Evolutionary conservation across 306 rosid species (phyloP), one percentile per base, ranked within the genome.

Genomic region (Abrus precatorius): DNA sequence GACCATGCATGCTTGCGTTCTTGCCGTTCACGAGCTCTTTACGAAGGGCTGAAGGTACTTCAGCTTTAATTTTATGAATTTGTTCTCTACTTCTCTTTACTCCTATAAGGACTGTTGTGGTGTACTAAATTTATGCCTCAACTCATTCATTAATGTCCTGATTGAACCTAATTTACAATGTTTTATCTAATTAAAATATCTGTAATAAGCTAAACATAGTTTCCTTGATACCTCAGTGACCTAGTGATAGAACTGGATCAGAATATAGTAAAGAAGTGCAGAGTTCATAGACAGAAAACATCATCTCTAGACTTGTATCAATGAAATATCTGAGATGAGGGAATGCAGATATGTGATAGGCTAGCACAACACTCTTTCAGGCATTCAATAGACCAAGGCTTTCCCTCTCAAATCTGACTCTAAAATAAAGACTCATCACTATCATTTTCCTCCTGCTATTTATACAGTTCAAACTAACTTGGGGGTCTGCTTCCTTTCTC

Each of bases 21-120:
- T 77, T 96, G 99, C 78, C 97, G 98, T 68, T 96, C 99, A 13
- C 97, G 99, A 65, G 99, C 99, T 36, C 94, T 96, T n/a, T 96
- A 96, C 83, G 98, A 96, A 85, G 99, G 99, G 66, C 90, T 96
- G 55, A 96, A 96, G 98, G 98, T 95, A 74, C 38, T 71, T 54
- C 12, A 53, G 29, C 72, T 74, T 73, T 67, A 40, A 67, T 66
- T 55, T 76, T 45, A 44, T 64, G 59, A 74, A 47, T 76, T 57
- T 84, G 81, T 66, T 64, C 67, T 9, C 43, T 36, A 61, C 72
- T 20, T 20, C 20, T 20, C 20, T 20, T 20, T 20, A 20, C 20
- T 20, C 20, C 20, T 20, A 20, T 20, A 20, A 20, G 44, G 70
- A 45, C 32, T 69, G 52, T 32, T 14, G 53, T 14, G 53, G 49